A percentile compares a stretch with the other conserved stretches of the same genome.
Evolutionary conservation across 1,284 basidiomycete genomes (phyloP).

Genomic region (Nidula niveotomentosa): DNA sequence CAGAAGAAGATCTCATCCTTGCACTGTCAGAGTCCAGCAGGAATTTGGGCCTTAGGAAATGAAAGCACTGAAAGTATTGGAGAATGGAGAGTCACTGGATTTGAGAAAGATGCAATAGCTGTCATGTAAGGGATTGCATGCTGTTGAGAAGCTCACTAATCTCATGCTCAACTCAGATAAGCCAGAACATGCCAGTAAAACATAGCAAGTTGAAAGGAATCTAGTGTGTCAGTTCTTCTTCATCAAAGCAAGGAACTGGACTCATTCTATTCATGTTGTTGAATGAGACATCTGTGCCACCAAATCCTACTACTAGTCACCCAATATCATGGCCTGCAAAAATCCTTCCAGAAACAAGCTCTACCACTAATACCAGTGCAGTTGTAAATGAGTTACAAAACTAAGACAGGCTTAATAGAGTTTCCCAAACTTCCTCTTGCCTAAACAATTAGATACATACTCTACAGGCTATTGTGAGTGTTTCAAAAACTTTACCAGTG

Average conservation of each 20-base stretch:
- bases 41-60: constrained; percentile 10
- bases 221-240: constrained; percentile 16
- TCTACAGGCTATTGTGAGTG: too few species aligned
- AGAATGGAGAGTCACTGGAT: not conserved
- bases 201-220: constrained; percentile 38
- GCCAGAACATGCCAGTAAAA: constrained; percentile 31
- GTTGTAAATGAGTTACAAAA: too few species aligned
- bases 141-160: constrained; percentile 52
- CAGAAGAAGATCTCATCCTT: not conserved
- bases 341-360: too few species aligned
- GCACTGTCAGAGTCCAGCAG: constrained; percentile 1
- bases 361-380: too few species aligned
- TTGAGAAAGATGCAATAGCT: too few species aligned
- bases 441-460: too few species aligned
- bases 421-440: too few species aligned
- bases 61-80: constrained; percentile 8
- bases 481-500: too few species aligned
- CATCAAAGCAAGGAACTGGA: not conserved
- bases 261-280: not conserved
- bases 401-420: too few species aligned
- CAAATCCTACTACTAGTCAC: constrained; percentile 32
- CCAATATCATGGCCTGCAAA: constrained; percentile 21
- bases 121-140: constrained; percentile 27
- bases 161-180: constrained; percentile 45
- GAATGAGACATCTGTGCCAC: constrained; percentile 43